Base-by-base conservation (phyloP, 2,329 filamentous ascomycete species). In the Leptographium flavum region DNA sequence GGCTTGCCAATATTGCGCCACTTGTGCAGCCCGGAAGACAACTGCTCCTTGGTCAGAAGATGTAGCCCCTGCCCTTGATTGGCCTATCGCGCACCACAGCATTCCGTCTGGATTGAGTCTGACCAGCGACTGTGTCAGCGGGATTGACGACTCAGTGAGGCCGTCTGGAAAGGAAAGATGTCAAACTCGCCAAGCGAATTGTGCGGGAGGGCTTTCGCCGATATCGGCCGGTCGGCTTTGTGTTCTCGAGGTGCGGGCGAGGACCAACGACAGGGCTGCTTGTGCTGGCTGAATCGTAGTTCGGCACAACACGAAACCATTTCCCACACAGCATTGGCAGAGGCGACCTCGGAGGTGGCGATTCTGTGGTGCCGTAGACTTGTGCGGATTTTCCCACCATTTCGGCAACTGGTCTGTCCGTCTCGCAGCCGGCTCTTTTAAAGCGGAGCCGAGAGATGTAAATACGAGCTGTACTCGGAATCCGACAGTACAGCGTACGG, bases 51-150 rank as follows among this genome's bases (percentile, higher is more conserved):
- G 19, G 27, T 39, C 44, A 43, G 38, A 32, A 37, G 43, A 49
- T 36, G 38, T 25, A 14, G n/a, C n/a, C 11, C 25, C 4, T 9
- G 15, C 5, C n/a, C 21, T n/a, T 47, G 36, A 50, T 49, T 48
- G 45, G 43, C 40, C n/a, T 7, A n/a, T n/a, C 14, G 15, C 31
- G 32, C 28, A 33, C 46, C 44, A 46, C 33, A 45, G 14, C 36
- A 17, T 33, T 17, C 22, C 35, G 4, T 9, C 38, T 46, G 27
- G 22, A 47, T 44, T 48, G 37, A 27, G 25, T 50, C 45, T 52
- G 50, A 49, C 50, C 51, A 50, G 35, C 23, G 5, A 5, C 11
- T 39, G 41, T 40, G 51, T 53, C 47, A 53, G 51, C 49, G 15
- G 41, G 50, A 50, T 46, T 47, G 35, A 25, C 41, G 36, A 22